These are phyloP conservation scores for Gaertneriomyces sp. DNA, from an alignment of 192 early-diverging fungal species.

Conservation along the genomic window DNA sequence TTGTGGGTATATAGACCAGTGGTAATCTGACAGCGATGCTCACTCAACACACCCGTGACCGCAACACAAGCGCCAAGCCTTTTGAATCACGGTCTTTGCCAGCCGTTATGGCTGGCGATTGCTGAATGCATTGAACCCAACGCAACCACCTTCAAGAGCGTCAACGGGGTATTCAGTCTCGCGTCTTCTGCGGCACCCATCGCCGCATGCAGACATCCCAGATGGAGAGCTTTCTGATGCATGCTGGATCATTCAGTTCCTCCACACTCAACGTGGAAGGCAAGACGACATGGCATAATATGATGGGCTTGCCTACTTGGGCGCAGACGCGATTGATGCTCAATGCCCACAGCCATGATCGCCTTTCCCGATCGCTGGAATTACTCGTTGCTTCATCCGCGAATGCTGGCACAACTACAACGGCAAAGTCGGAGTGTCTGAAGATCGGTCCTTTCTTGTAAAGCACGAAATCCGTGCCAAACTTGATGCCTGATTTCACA, in stretches of 20 bases:
- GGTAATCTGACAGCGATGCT: too few species aligned
- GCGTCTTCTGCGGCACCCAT: conserved; percentile 21
- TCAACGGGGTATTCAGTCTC: conserved; percentile 9
- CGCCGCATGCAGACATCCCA: conserved; percentile 30
- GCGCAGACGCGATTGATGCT: conserved; percentile 50
- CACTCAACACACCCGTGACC: too few species aligned
- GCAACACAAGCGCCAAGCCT: too few species aligned
- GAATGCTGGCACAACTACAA: conserved; percentile 19
- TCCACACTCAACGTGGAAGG: conserved; percentile 19
- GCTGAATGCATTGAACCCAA: too few species aligned
- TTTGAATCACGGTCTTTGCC: too few species aligned
- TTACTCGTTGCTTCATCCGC: not conserved
- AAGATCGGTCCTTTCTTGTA: conserved; percentile 57
- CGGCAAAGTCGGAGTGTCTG: conserved; percentile 50
- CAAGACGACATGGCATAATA: conserved; percentile 45
- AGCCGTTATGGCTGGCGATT: too few species aligned
- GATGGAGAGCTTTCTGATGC: conserved; percentile 13
- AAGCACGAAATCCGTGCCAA: conserved; percentile 72
- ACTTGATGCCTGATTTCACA: conserved; percentile 78
- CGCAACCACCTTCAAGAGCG: too few species aligned
- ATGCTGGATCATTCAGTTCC: conserved; percentile 5
- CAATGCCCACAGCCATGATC: conserved; percentile 50
- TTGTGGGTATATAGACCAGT: too few species aligned
- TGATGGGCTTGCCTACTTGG: conserved; percentile 53
- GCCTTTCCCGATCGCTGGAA: conserved; percentile 10